phyloP scores from a whole-genome alignment of 306 rosid species.

The Gleditsia sinensis region DNA sequence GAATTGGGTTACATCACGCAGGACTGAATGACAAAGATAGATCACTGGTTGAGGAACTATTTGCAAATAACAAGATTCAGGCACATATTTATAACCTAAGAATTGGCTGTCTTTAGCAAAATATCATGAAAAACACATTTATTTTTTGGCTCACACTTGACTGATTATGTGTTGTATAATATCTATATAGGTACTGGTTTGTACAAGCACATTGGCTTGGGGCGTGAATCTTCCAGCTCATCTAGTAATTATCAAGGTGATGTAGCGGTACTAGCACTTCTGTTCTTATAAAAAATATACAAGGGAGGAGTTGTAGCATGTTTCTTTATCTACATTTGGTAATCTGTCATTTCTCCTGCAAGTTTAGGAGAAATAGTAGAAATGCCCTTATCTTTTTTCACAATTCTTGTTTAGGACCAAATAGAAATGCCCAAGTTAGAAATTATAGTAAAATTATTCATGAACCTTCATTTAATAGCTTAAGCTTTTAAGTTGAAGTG shows the following conservation, averaged over 20 bases:
- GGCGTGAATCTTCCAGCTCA: conserved; percentile 99
- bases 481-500: no score
- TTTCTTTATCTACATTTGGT: conserved; percentile 20
- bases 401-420: no score
- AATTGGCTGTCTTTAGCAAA: background rate
- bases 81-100: conserved; percentile 51
- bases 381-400: background rate
- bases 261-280: conserved; percentile 8
- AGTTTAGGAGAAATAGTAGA: background rate
- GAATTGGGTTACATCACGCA: conserved; percentile 95
- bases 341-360: conserved; percentile 18
- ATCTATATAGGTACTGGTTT: conserved; percentile 70
- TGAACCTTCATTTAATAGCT: no score
- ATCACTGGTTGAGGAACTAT: conserved; percentile 92
- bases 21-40: conserved; percentile 95
- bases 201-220: conserved; percentile 99
- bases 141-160: conserved; percentile 1
- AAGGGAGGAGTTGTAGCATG: background rate
- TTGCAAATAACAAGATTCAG: conserved; percentile 95
- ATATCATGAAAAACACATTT: background rate
- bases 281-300: background rate
- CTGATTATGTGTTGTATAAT: conserved; percentile 27
- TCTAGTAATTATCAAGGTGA: conserved; percentile 94
- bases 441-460: no score
- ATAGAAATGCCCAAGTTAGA: no score